These are phyloP conservation scores for Colletotrichum tropicicola DNA, from an alignment of 2,329 filamentous ascomycete genomes.

Conservation along the genomic window DNA sequence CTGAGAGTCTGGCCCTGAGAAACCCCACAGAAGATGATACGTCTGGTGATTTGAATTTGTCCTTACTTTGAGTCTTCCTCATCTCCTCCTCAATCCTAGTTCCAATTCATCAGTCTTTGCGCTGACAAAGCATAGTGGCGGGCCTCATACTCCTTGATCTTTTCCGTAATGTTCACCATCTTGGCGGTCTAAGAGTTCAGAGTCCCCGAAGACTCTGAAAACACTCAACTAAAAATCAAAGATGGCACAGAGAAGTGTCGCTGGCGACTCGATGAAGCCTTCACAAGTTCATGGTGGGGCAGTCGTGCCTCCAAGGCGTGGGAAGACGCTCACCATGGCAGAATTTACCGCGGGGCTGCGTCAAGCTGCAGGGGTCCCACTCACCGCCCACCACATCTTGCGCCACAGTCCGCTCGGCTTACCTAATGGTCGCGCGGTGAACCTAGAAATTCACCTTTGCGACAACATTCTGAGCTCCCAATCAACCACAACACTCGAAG, in stretches of 20 bases:
- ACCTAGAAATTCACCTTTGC: background rate
- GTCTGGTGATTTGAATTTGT: background rate
- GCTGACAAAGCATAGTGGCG: background rate
- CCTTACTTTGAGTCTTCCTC: slow-evolving; percentile 95
- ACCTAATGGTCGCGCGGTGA: background rate
- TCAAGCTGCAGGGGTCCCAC: slow-evolving; percentile 7
- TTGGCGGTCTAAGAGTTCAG: slow-evolving; percentile 43
- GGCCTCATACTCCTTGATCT: slow-evolving; percentile 93
- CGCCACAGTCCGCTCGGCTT: slow-evolving; percentile 18
- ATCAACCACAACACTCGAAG: background rate
- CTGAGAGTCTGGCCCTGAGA: too few relatives aligned
- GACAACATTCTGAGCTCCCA: background rate
- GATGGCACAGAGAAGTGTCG: background rate
- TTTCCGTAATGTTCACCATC: slow-evolving; percentile 99
- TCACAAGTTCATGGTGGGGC: slow-evolving; percentile 29
- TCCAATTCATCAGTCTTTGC: slow-evolving; percentile 33
- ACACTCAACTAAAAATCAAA: background rate
- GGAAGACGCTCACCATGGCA: slow-evolving; percentile 17
- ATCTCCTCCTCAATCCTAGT: slow-evolving; percentile 99
- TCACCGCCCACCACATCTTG: slow-evolving; percentile 13
- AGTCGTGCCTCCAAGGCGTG: slow-evolving; percentile 5
- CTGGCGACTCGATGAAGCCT: slow-evolving; percentile 17
- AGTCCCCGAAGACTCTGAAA: slow-evolving; percentile 8
- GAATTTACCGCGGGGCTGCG: slow-evolving; percentile 31
- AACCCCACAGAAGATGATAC: slow-evolving; percentile 5